Base-by-base conservation (phyloP, 2,329 filamentous ascomycete genomes). In the Nothopassalora personata region DNA sequence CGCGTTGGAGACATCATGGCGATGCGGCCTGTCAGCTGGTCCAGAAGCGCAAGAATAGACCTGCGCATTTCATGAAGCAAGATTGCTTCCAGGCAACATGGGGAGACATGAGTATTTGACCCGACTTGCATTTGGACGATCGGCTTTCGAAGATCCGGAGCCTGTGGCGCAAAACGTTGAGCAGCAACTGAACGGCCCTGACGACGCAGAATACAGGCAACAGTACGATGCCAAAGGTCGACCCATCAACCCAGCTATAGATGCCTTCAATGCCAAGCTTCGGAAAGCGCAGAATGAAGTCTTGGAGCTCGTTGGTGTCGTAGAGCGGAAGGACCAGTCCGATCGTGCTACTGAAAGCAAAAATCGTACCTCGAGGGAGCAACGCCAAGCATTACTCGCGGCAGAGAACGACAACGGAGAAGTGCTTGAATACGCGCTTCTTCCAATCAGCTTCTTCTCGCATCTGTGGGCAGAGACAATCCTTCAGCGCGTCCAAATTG, bases 241-340 rank as follows among this genome's bases (percentile, higher is more conserved):
- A 45, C 77, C 78, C 4, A 67, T 74, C 65, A 79, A 78, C 54
- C 72, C 75, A 10, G 66, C 69, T 36, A 74, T 75, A 10, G 73
- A 73, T 30, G 69, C 71, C 5, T 72, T 75, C 55, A 75, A 75
- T 34, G 70, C 74, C 34, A 70, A 68, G 30, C 68, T 78, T 39
- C 71, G 78, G 54, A 72, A 74, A 54, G 77, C 78, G 7, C 76
- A 79, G 57, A 81, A 81, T 49, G 76, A 79, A 62, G 74, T 79
- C 1, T 71, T 80, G 5, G 76, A 74, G 19, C 74, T 78, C 0
- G 76, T 80, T 9, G 78, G 78, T 19, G 77, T 80, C 0, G 75
- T 80, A 0, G 76, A 79, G 64, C 69, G 74, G 58, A 74, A 68
- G 50, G 58, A 69, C 43, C 23, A 59, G 31, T 58, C 50, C 15